phyloP scores from a whole-genome alignment of 257 asterid genomes.

The Paraleonurus japonicus region DNA sequence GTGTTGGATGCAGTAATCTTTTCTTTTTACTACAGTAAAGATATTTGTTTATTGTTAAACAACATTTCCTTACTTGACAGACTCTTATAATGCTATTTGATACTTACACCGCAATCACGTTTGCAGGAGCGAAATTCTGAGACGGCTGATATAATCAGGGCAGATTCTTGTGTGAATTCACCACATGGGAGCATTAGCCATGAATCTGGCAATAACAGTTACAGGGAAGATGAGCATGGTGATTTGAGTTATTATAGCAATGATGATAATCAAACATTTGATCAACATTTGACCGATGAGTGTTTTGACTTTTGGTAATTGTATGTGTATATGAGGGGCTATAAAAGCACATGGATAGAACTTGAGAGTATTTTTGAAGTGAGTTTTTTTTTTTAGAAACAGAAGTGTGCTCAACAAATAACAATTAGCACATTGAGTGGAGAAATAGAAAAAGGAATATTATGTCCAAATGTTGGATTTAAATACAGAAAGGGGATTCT shows the following conservation, averaged over 20 bases:
- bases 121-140: constrained; percentile 34
- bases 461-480: not conserved
- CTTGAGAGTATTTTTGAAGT: not conserved
- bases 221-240: constrained; percentile 25
- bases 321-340: not conserved
- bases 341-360: not conserved
- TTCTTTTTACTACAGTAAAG: not conserved
- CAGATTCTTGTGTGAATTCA: constrained; percentile 21
- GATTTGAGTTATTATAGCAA: constrained; percentile 3
- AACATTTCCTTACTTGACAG: not conserved
- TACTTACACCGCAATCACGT: not conserved
- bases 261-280: constrained; percentile 20
- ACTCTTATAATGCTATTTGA: not conserved
- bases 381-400: too few species aligned
- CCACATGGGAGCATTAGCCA: not conserved
- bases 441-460: not conserved
- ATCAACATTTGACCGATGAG: constrained; percentile 28
- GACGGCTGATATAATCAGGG: constrained; percentile 1
- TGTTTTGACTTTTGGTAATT: constrained; percentile 8
- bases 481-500: not conserved
- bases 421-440: not conserved
- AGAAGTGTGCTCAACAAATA: too few species aligned
- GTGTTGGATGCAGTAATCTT: not conserved
- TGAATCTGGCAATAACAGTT: constrained; percentile 11
- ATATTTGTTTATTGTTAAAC: not conserved